A percentile compares a stretch with the other conserved stretches of the same genome.
These are phyloP conservation scores for Secale cereale DNA, from an alignment of 176 grass and related monocot genomes.

Conservation along the genomic window DNA sequence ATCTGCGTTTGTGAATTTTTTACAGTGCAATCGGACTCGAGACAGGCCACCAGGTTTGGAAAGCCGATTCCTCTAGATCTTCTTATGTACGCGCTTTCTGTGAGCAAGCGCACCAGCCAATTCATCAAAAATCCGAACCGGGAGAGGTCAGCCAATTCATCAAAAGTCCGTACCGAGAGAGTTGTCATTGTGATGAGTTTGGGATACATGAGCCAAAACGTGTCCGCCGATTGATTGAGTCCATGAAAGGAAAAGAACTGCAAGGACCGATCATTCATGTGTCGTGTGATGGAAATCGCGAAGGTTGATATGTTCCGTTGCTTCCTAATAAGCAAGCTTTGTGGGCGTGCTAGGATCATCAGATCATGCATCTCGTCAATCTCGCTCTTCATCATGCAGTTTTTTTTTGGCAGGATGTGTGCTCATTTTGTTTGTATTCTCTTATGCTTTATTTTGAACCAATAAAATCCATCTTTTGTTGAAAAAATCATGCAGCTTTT, in stretches of 20 bases:
- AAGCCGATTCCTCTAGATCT: background rate
- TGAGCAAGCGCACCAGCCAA: no score
- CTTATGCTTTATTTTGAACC: no score
- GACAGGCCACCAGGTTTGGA: background rate
- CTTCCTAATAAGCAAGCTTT: background rate
- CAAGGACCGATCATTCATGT: background rate
- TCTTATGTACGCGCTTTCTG: background rate
- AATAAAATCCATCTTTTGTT: no score
- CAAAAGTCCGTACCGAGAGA: no score
- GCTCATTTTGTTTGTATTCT: no score
- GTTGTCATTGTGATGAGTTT: background rate
- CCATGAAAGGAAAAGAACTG: background rate
- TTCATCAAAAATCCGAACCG: no score
- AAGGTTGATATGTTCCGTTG: background rate
- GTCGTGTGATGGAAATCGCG: background rate
- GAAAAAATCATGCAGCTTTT: slow-evolving; percentile 7
- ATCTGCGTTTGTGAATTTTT: background rate
- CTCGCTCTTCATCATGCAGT: background rate
- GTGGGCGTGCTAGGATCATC: background rate
- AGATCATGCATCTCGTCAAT: background rate
- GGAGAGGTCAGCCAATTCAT: no score
- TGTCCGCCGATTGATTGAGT: background rate
- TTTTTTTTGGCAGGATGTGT: no score
- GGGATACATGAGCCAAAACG: background rate
- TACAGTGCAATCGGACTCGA: background rate